These are phyloP conservation scores for Steccherinum ochraceum DNA, from an alignment of 768 basidiomycete species.

Conservation along the genomic window DNA sequence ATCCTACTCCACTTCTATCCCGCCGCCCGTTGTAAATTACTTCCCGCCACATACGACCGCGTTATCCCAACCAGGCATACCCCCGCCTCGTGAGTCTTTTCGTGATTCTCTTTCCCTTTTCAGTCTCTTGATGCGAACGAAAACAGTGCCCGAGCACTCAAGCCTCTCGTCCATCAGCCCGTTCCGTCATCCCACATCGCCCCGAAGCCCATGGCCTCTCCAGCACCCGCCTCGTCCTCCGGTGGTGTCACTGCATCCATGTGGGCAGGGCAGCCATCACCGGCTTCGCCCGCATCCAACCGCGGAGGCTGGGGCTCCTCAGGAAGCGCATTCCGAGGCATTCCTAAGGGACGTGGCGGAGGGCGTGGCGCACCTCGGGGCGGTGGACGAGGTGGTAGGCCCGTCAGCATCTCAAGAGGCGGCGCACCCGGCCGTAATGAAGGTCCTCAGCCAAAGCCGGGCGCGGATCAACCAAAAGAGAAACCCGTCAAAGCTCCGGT, in stretches of 20 bases:
- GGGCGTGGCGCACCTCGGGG: conserved; percentile 27
- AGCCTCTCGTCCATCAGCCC: neutral
- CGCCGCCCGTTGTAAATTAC: no score
- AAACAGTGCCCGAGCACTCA: neutral
- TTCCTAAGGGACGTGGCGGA: conserved; percentile 14
- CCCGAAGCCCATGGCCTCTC: conserved; percentile 14
- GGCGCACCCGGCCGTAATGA: conserved; percentile 16
- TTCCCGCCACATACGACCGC: no score
- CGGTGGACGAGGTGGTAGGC: conserved; percentile 23
- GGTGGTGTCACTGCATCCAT: conserved; percentile 15
- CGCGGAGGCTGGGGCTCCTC: conserved; percentile 16
- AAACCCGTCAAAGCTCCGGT: conserved; percentile 3
- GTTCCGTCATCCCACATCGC: neutral
- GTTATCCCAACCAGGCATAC: neutral
- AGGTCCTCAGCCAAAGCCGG: conserved; percentile 5
- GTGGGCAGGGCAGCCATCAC: conserved; percentile 13
- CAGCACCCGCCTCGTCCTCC: conserved; percentile 6
- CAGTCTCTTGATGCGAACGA: conserved; percentile 1
- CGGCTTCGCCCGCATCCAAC: conserved; percentile 4
- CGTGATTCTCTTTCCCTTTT: neutral
- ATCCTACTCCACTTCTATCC: no score
- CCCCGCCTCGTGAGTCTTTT: neutral
- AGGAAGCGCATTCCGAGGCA: conserved; percentile 17
- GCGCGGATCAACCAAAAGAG: conserved; percentile 18
- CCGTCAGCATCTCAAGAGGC: conserved; percentile 17